These are phyloP conservation scores for Cytospora paraplurivora DNA, from an alignment of 2,329 filamentous ascomycete species.

Conservation along the genomic window DNA sequence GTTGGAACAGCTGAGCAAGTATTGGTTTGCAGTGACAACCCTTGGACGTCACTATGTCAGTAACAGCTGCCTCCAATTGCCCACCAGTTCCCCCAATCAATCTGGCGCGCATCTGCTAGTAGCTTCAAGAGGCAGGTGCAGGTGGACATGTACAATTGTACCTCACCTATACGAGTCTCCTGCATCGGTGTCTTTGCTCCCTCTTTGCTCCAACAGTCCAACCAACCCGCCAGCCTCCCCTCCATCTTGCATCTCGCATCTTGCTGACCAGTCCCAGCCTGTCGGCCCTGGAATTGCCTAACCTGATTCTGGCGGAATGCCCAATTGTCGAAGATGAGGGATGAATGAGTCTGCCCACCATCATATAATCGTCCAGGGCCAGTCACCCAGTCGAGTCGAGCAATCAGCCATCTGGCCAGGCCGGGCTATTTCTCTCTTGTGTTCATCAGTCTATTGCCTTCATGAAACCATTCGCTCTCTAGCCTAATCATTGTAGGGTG, in stretches of 20 bases:
- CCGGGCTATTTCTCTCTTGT: not conserved
- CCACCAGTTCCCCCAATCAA: constrained; percentile 7
- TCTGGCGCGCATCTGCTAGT: constrained; percentile 17
- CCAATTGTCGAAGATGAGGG: not conserved
- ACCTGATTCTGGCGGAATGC: not conserved
- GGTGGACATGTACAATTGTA: too few species aligned
- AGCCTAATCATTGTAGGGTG: not conserved
- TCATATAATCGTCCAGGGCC: too few species aligned
- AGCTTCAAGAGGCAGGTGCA: not conserved
- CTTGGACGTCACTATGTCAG: constrained; percentile 22
- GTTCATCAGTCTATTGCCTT: not conserved
- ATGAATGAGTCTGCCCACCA: not conserved
- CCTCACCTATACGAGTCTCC: too few species aligned
- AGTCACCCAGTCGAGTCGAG: too few species aligned
- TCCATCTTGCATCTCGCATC: not conserved
- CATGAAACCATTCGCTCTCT: not conserved
- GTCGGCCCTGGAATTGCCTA: constrained; percentile 14
- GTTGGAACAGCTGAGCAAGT: too few species aligned
- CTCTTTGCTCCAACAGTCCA: not conserved
- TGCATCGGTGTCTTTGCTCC: too few species aligned
- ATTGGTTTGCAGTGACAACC: constrained; percentile 5
- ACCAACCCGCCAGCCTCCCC: not conserved
- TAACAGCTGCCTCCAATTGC: constrained; percentile 11
- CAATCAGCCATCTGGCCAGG: too few species aligned
- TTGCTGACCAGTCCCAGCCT: constrained; percentile 10